Evolutionary conservation across 2,329 filamentous ascomycete species (phyloP), one percentile per base, ranked within the genome.

Genomic region (Colletotrichum sp.): DNA sequence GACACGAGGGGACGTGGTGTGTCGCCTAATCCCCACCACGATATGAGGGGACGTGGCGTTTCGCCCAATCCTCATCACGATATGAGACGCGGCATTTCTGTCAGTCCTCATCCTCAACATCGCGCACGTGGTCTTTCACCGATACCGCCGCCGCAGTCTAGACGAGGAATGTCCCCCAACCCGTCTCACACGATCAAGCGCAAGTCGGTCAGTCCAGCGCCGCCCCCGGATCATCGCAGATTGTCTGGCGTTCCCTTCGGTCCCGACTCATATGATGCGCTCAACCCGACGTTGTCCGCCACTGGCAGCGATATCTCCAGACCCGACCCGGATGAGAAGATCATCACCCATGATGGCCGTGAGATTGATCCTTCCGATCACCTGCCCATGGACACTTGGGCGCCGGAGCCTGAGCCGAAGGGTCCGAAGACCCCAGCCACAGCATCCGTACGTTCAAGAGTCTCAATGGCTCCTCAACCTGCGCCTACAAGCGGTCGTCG

Each of bases 321-420:
- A n/a, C 76, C 80, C 2, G 86, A 92, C 69, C 85, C 88, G 1
- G 89, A 90, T 67, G 93, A 91, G 10, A 95, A 95, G 80, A 95
- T 96, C 76, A 92, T 96, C 69, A 94, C 92, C 2, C 90, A 94
- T 77, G 94, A 95, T 81, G 94, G 94, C 8, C 90, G 93, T 71
- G 93, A 95, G 80, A 90, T 96, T 71, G 94, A 96, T 80, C 94
- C 94, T 1, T 95, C 94, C 1, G 94, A 96, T 82, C 94, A 96
- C 81, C 87, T 96, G 16, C 94, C 94, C 0, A 91, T 95, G 82
- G 92, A 94, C 71, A 92, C 92, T 2, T 96, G 94, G 94, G 94
- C 94, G 3, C 94, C 94, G 0, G 94, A 96, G 80, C 94, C 94
- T 0, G 93, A 94, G 79, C 88, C 90, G 3, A 84, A 84, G 76